phyloP scores from a whole-genome alignment of 495 filamentous ascomycete genomes.

The Corynascus novoguineensis region DNA sequence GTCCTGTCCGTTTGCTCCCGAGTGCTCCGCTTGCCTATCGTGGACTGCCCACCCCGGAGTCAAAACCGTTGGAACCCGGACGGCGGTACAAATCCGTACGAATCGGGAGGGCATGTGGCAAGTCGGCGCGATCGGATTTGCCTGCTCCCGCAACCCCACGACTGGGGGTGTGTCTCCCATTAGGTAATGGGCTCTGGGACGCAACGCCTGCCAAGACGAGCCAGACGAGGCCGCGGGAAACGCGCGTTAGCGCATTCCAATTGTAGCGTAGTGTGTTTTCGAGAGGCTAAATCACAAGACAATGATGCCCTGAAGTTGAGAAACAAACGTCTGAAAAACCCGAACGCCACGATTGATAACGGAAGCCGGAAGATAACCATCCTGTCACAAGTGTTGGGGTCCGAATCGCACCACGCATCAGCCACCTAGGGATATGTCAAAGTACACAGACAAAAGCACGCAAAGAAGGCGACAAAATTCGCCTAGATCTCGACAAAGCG shows the following conservation, averaged over 20 bases:
- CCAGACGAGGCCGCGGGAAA: slow-evolving; percentile 15
- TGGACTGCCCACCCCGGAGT: no score
- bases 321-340: no score
- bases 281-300: no score
- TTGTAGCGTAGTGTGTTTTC: no score
- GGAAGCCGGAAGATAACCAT: background rate
- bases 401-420: background rate
- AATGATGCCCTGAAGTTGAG: no score
- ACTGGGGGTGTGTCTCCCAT: slow-evolving; percentile 6
- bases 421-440: background rate
- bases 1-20: background rate
- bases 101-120: slow-evolving; percentile 7
- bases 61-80: slow-evolving; percentile 3
- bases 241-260: slow-evolving; percentile 7
- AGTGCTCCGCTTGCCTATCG: background rate
- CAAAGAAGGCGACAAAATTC: background rate
- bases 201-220: slow-evolving; percentile 11
- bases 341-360: slow-evolving; percentile 5
- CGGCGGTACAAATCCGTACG: background rate
- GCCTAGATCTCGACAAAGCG: no score
- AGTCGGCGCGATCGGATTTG: slow-evolving; percentile 3
- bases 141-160: slow-evolving; percentile 5
- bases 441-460: no score
- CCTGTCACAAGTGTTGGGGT: background rate
- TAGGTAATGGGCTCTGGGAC: slow-evolving; percentile 9